Percentiles rank a stretch among this genome's conserved stretches.
Conservation (phyloP, 257 asterid species). For the Apocynum venetum region DNA sequence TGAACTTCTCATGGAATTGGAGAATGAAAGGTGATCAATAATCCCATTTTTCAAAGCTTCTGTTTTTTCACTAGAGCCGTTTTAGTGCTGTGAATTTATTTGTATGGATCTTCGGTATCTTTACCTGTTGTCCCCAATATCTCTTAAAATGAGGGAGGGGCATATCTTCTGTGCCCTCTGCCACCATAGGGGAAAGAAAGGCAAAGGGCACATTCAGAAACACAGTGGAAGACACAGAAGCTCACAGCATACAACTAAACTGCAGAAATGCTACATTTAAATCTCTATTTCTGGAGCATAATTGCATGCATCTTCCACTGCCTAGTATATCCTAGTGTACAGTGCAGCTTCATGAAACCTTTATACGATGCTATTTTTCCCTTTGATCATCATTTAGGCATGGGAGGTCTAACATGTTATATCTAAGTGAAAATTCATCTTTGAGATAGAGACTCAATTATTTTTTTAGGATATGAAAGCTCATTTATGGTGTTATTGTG, state of each 20-base stretch:
- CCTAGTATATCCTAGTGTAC: background rate
- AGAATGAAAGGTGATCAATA: constrained; percentile 57
- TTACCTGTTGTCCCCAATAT: background rate
- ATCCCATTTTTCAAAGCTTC: background rate
- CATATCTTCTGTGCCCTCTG: background rate
- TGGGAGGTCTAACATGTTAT: background rate
- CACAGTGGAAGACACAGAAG: background rate
- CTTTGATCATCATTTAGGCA: background rate
- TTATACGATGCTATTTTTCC: background rate
- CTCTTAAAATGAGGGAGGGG: background rate
- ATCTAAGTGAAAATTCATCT: background rate
- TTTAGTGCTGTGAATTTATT: background rate
- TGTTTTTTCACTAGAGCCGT: background rate
- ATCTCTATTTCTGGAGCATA: background rate
- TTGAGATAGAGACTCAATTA: background rate
- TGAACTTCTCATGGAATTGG: constrained; percentile 60
- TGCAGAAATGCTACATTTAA: background rate
- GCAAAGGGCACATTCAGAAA: background rate
- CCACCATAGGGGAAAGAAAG: background rate
- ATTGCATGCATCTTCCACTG: background rate
- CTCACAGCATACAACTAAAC: background rate
- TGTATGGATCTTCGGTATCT: background rate
- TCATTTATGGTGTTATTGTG: background rate
- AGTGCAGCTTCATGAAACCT: background rate
- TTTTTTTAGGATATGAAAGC: background rate